Base-by-base conservation (phyloP, 2,329 filamentous ascomycete genomes). In the Colletotrichum gloeosporioides region DNA sequence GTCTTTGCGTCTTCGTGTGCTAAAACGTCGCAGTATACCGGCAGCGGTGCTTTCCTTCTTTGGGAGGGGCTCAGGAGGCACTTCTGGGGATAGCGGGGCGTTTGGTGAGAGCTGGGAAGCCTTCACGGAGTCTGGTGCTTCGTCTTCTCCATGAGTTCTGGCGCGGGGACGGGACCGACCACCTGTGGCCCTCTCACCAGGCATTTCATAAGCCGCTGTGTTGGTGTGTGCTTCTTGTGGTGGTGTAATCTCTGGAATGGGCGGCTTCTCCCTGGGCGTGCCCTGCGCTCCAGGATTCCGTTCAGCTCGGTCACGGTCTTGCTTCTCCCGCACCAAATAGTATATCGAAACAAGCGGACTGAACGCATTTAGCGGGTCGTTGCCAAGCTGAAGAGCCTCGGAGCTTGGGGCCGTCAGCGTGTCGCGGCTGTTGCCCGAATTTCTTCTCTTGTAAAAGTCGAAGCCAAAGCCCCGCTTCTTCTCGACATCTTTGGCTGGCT, bases 371-470 rank as follows among this genome's bases (percentile, higher is more conserved):
- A 98, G 87, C 1, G 97, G 96, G 81, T 99, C 97, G 73, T 91
- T 92, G 13, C 96, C 96, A 39, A 96, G 87, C 78, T 95, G 93
- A 22, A 99, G 89, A 6, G 94, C 95, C 83, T 99, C 97, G 2
- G 93, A 92, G 68, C 96, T 99, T n/a, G 95, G 93, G 2, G 93
- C 93, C 7, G 90, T 92, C 78, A 99, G 87, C 4, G 96, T 98
- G 82, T 99, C 97, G 79, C 95, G 92, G 84, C 97, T 99, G 69
- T 92, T 95, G 57, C 93, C 93, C 1, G 96, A 99, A 82, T 96
- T 98, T 75, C 96, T 92, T 79, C 97, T 91, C 86, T 98, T 98
- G 87, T 99, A 99, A 82, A 99, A 99, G 82, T 98, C 96, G 80
- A 99, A 98, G 7, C 91, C 92, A 78, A 98, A 96, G 12, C 95